Base-by-base conservation (phyloP, 306 rosid genomes). In the Phaseolus lunatus region DNA sequence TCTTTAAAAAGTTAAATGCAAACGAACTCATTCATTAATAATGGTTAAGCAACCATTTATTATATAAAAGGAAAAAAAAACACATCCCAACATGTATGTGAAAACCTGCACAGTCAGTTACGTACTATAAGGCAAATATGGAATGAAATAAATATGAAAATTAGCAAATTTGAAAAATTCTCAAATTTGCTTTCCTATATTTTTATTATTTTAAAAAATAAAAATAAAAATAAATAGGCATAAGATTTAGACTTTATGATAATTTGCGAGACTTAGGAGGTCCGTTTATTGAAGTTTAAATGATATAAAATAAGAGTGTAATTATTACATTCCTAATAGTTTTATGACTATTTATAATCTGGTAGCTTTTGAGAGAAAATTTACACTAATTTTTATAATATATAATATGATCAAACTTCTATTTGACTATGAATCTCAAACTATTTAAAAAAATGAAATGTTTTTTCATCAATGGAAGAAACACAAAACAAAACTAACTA, bases 401-500 rank as follows among this genome's bases (percentile, higher is more conserved):
- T n/a, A n/a, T n/a, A n/a, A n/a, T n/a, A n/a, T n/a, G n/a, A n/a
- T n/a, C n/a, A n/a, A n/a, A n/a, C n/a, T n/a, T n/a, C n/a, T n/a
- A n/a, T n/a, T n/a, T n/a, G n/a, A n/a, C n/a, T n/a, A n/a, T n/a
- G n/a, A n/a, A n/a, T n/a, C n/a, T n/a, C n/a, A n/a, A n/a, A n/a
- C n/a, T n/a, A n/a, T n/a, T n/a, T n/a, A n/a, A n/a, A 5, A 56
- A 65, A 39, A 45, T 65, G 64, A 67, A 26, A n/a, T 3, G 5
- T 23, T 26, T 16, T 62, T 75, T 41, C 64, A 19, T 52, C 56
- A 33, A 74, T 41, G 54, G 56, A 73, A 56, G 69, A 43, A 69
- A n/a, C 44, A 31, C 16, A 75, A 61, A 50, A 39, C 50, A 22
- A 49, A 63, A 62, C 72, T 15, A 1, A 14, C 13, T 27, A 39